Evolutionary conservation across 768 basidiomycete species (phyloP).

Genomic region (Boletus sp.): DNA sequence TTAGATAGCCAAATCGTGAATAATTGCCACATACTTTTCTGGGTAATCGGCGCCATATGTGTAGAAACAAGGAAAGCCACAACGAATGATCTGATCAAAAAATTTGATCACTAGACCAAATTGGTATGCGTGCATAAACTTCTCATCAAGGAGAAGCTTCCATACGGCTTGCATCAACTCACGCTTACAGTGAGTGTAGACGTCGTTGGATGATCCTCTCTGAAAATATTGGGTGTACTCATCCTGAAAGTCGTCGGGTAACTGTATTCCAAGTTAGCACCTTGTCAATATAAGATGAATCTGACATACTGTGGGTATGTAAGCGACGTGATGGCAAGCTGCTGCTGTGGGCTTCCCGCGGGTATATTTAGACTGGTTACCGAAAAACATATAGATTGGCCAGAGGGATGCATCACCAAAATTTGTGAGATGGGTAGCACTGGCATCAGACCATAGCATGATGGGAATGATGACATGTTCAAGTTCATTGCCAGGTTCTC

Average conservation of each 20-base stretch:
- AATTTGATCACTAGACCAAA: constrained; percentile 7
- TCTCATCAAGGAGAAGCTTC: constrained; percentile 14
- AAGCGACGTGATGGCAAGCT: background rate
- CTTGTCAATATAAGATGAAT: too few relatives aligned
- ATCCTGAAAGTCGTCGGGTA: constrained; percentile 9
- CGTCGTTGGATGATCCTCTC: background rate
- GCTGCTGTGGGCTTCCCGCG: too few relatives aligned
- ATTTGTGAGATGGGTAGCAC: too few relatives aligned
- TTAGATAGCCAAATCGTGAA: too few relatives aligned
- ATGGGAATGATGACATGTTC: too few relatives aligned
- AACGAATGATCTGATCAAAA: background rate
- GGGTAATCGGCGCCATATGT: background rate
- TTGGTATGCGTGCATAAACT: constrained; percentile 18
- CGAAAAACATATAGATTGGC: too few relatives aligned
- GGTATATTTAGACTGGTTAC: too few relatives aligned
- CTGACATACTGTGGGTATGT: background rate
- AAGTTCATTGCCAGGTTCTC: background rate
- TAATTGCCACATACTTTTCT: background rate
- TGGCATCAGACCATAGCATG: too few relatives aligned
- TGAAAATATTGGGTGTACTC: background rate
- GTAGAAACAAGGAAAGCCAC: background rate
- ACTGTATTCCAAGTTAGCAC: background rate
- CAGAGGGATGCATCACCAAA: too few relatives aligned
- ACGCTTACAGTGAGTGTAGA: constrained; percentile 16
- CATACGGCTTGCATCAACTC: constrained; percentile 24